phyloP scores from a whole-genome alignment of 2,329 filamentous ascomycete genomes.

The Colletotrichum orchidophilum region DNA sequence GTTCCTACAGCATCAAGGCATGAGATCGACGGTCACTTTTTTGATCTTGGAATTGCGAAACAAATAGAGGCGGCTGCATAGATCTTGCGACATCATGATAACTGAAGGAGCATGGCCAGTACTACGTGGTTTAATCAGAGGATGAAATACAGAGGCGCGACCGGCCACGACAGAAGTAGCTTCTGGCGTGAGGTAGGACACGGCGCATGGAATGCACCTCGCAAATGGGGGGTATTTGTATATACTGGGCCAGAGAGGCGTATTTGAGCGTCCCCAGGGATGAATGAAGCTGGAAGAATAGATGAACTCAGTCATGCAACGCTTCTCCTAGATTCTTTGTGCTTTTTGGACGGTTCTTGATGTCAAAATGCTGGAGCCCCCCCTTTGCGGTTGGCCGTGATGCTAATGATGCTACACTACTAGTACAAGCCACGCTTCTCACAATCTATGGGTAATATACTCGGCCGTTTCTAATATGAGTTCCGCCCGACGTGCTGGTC shows the following conservation, averaged over 20 bases:
- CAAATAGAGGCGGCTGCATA: constrained; percentile 34
- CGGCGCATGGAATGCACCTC: neutral
- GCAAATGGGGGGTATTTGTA: constrained; percentile 15
- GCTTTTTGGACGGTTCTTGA: no score
- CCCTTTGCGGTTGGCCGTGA: neutral
- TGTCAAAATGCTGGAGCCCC: neutral
- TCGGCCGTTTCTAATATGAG: neutral
- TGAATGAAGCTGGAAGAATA: constrained; percentile 4
- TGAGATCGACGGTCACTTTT: constrained; percentile 49
- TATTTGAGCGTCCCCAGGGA: constrained; percentile 12
- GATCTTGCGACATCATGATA: constrained; percentile 26
- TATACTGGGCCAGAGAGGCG: constrained; percentile 13
- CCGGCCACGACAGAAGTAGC: neutral
- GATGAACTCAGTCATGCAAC: neutral
- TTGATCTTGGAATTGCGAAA: constrained; percentile 8
- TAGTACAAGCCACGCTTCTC: neutral
- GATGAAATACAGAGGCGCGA: constrained; percentile 13
- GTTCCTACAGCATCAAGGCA: constrained; percentile 79
- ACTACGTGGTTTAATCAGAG: constrained; percentile 21
- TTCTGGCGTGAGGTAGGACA: neutral
- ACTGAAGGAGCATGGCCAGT: constrained; percentile 17
- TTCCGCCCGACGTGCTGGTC: neutral
- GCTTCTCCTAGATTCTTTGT: neutral
- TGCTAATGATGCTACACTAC: constrained; percentile 5
- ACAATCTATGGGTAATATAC: neutral